Evolutionary conservation across 1,284 basidiomycete genomes (phyloP).

Genomic region (Puccinia polysora): DNA sequence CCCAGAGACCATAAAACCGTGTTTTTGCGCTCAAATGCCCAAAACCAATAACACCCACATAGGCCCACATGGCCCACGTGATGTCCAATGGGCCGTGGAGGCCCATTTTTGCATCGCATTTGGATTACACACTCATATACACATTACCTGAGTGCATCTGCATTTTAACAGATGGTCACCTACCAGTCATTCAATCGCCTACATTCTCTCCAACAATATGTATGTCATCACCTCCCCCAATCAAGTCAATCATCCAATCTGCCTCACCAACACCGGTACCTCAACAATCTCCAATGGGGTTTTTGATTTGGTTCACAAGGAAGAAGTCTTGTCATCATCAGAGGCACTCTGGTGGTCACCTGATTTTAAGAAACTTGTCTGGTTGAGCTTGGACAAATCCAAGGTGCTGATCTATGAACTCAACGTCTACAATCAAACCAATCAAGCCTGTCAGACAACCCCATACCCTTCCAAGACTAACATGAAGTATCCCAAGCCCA

Average conservation of each 20-base stretch:
- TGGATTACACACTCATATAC: no score
- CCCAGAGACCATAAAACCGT: no score
- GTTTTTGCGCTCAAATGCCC: no score
- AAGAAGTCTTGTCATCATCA: constrained; percentile 64
- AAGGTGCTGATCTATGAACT: constrained; percentile 77
- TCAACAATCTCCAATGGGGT: constrained; percentile 84
- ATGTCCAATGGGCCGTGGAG: no score
- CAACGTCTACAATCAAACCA: constrained; percentile 78
- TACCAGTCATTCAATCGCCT: constrained; percentile 71
- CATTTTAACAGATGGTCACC: constrained; percentile 89
- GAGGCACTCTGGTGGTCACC: constrained; percentile 88
- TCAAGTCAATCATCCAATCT: no score
- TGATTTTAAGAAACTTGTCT: constrained; percentile 71
- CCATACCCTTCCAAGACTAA: no score
- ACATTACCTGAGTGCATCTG: no score
- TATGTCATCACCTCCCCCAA: constrained; percentile 68
- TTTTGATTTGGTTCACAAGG: constrained; percentile 67
- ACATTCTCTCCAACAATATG: constrained; percentile 73
- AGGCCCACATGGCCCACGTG: no score
- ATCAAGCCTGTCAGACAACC: constrained; percentile 62
- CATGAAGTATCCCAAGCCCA: no score
- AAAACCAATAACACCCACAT: no score
- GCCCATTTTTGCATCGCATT: no score
- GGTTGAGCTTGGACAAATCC: constrained; percentile 80
- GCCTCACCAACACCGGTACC: constrained; percentile 73